Evolutionary conservation across 306 rosid species (phyloP), one percentile per base, ranked within the genome.

Genomic region (Acacia melanoxylon): DNA sequence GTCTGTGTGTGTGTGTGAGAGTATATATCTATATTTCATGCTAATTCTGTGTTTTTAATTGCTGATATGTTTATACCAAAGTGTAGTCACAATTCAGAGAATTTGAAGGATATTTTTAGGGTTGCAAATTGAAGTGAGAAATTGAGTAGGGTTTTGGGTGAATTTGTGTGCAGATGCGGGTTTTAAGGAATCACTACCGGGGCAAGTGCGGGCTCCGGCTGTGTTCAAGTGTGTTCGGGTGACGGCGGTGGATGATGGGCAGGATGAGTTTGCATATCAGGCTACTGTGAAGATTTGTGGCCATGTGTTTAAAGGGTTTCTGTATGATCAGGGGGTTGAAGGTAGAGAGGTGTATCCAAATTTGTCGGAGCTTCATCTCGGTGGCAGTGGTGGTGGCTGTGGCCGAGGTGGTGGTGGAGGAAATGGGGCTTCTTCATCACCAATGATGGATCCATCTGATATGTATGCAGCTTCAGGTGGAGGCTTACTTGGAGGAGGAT

Each of bases 211-310:
- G 15, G 97, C 89, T 24, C 88, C 90, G 25, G 99, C 99, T 6
- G 95, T 92, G 49, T 95, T 95, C 92, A 95, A 95, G 92, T 95
- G 99, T 79, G 99, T 95, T 10, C 74, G 92, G 76, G 99, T 95
- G 61, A 90, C 99, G 6, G 91, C 97, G 5, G 89, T 95, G 86
- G 98, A 95, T 0, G 98, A 91, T 25, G 98, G 95, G 0, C 88
- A 92, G 33, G 99, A 88, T 44, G 93, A 95, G 88, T 90, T 80
- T 54, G 99, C 98, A 0, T 95, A 95, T 80, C 98, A 95, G 35
- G 95, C 98, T 0, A 91, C 86, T 13, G 99, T 95, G 22, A 95
- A 87, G 81, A 95, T 95, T 42, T 89, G 89, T 10, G 99, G 99
- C 0, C 99, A 89, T 83, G 97, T 95, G 9, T 95, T 95, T 37